Base-by-base conservation (phyloP, 176 grass and related monocot species). In the Ananas comosus region DNA sequence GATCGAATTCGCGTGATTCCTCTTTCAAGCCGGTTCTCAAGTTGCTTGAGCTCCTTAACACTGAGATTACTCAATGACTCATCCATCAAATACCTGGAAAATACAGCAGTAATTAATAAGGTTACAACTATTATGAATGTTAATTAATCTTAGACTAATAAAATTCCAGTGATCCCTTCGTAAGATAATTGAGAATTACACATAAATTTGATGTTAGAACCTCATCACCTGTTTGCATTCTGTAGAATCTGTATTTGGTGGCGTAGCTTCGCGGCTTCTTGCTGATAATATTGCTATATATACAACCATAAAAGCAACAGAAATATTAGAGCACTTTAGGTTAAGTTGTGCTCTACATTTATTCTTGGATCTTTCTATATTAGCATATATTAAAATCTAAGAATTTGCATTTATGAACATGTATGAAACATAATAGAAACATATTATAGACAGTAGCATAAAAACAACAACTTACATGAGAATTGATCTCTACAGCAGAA, bases 251-350 rank as follows among this genome's bases (percentile, higher is more conserved):
- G 94, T 65, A 93, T 91, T 48, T 99, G 90, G 69, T 91, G 80
- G 19, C 48, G 78, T 72, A 99, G 51, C 66, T 93, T 99, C 7
- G 74, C 69, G 21, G 70, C 58, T 82, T 99, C 94, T 77, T 99
- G 94, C 80, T 93, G 84, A 61, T 82, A 99, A 51, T 88, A 93
- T 91, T 93, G 90, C 94, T 99, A 16, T n/a, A n/a, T n/a, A n/a
- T 61, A 16, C 16, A 61, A 22, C 17, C 56, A 61, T 79, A 53
- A 74, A 76, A 77, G 49, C 10, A 27, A 42, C 5, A 42, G 5
- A 42, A 42, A 42, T 42, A 6, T 42, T 42, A 42, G 33, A 42
- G 33, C 33, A 42, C 5, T 42, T 42, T 42, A 42, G 33, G 33
- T 42, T 42, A 42, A 42, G 33, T 42, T 42, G 33, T 42, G 5